These are phyloP conservation scores for Apiospora hydei DNA, from an alignment of 2,329 filamentous ascomycete genomes.

Conservation along the genomic window DNA sequence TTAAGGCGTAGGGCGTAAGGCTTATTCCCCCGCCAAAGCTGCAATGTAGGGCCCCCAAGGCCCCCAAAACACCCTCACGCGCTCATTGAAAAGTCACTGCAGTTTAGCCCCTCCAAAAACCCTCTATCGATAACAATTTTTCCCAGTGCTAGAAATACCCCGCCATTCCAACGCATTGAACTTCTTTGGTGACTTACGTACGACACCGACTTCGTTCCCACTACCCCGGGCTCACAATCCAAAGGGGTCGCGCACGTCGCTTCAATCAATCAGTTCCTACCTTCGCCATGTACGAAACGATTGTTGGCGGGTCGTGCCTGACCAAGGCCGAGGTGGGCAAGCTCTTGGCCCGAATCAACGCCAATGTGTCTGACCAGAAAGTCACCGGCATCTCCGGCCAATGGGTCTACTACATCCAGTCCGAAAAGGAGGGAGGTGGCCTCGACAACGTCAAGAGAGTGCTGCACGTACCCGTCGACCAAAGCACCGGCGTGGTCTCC, in stretches of 20 bases:
- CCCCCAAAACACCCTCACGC: background rate
- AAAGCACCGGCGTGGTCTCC: constrained; percentile 17
- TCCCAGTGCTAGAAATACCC: background rate
- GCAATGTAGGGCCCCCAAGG: background rate
- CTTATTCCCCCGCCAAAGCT: constrained; percentile 1
- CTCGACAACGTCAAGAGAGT: constrained; percentile 55
- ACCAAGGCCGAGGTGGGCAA: constrained; percentile 45
- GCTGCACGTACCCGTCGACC: constrained; percentile 44
- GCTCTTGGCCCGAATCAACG: constrained; percentile 51
- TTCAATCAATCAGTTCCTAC: background rate
- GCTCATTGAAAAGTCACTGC: background rate
- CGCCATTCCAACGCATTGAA: background rate
- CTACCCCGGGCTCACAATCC: constrained; percentile 21
- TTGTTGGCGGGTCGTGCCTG: constrained; percentile 30
- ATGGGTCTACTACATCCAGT: constrained; percentile 73
- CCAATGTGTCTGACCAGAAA: constrained; percentile 46
- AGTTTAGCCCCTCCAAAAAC: constrained; percentile 8
- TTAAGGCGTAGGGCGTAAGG: background rate
- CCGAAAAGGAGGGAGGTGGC: constrained; percentile 50
- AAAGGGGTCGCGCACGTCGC: constrained; percentile 20
- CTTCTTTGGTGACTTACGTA: background rate
- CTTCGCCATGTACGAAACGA: constrained; percentile 28
- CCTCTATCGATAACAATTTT: constrained; percentile 21
- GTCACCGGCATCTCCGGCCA: constrained; percentile 58
- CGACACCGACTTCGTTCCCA: constrained; percentile 13